Evolutionary conservation across 2,329 filamentous ascomycete species (phyloP).

Genomic region (Chrysoporthe deuterocubensis): DNA sequence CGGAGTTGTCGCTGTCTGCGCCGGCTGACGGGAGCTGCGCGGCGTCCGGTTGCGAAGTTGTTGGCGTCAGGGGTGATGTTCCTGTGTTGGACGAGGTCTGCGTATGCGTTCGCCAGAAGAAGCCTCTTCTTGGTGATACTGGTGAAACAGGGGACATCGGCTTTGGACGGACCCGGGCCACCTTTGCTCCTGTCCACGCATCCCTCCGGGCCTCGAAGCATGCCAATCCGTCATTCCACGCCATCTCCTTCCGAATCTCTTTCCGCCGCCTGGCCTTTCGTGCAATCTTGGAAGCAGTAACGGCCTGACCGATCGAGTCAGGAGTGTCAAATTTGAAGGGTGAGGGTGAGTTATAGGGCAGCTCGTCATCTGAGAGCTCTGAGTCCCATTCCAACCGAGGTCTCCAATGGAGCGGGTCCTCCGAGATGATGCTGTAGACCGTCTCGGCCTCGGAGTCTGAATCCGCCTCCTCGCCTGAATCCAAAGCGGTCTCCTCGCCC

Average conservation of each 20-base stretch:
- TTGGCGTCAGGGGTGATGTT: slow-evolving; percentile 35
- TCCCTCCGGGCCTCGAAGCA: slow-evolving; percentile 79
- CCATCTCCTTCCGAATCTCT: slow-evolving; percentile 65
- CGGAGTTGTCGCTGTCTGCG: slow-evolving; percentile 25
- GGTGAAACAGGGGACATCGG: slow-evolving; percentile 45
- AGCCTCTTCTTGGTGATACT: slow-evolving; percentile 52
- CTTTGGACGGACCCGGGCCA: slow-evolving; percentile 57
- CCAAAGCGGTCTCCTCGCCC: slow-evolving; percentile 40
- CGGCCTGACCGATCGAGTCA: slow-evolving; percentile 48
- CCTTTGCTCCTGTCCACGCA: slow-evolving; percentile 81
- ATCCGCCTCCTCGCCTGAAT: slow-evolving; percentile 45
- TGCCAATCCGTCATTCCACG: slow-evolving; percentile 82
- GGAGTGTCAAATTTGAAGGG: slow-evolving; percentile 58
- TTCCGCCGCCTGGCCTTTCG: slow-evolving; percentile 61
- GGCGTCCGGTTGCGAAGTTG: slow-evolving; percentile 20
- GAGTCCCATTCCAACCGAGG: slow-evolving; percentile 61
- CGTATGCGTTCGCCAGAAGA: slow-evolving; percentile 47
- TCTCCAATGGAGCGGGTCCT: slow-evolving; percentile 55
- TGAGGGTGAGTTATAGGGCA: slow-evolving; percentile 41
- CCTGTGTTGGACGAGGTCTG: slow-evolving; percentile 47
- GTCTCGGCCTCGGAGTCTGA: slow-evolving; percentile 52
- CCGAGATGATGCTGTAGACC: slow-evolving; percentile 61
- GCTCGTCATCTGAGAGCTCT: slow-evolving; percentile 57
- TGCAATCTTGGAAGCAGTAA: slow-evolving; percentile 48
- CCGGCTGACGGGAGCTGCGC: slow-evolving; percentile 10